Evolutionary conservation across 306 rosid species (phyloP).

Genomic region (Comarum palustre): DNA sequence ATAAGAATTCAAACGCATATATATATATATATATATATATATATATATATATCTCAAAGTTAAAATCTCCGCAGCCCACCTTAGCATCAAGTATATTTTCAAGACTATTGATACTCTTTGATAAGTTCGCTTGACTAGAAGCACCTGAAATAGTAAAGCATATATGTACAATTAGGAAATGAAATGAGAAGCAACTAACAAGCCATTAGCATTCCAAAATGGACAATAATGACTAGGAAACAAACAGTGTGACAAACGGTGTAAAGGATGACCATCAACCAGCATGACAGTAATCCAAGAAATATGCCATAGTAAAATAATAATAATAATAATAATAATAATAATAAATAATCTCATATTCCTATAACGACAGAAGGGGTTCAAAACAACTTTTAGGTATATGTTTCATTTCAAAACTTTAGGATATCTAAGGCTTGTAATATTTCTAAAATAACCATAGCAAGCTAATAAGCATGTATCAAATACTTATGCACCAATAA

Average conservation of each 20-base stretch:
- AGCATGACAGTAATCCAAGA: conserved; percentile 11
- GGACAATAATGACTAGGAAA: conserved; percentile 14
- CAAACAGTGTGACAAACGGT: not conserved
- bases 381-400: not conserved
- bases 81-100: conserved; percentile 76
- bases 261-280: conserved; percentile 4
- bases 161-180: conserved; percentile 16
- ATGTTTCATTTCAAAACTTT: conserved; percentile 7
- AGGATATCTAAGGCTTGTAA: not conserved
- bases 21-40: no score
- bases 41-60: conserved; percentile 6
- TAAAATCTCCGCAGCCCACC: conserved; percentile 48
- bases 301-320: not conserved
- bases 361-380: not conserved
- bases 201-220: conserved; percentile 13
- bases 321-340: no score
- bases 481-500: conserved; percentile 4
- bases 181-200: not conserved
- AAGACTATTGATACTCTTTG: conserved; percentile 88
- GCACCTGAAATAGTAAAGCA: conserved; percentile 56
- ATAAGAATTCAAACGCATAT: no score
- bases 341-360: not conserved
- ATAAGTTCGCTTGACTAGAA: conserved; percentile 53
- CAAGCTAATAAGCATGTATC: not conserved
- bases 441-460: not conserved